Conservation (phyloP, 768 basidiomycete genomes). For the Pisolithus sp. region DNA sequence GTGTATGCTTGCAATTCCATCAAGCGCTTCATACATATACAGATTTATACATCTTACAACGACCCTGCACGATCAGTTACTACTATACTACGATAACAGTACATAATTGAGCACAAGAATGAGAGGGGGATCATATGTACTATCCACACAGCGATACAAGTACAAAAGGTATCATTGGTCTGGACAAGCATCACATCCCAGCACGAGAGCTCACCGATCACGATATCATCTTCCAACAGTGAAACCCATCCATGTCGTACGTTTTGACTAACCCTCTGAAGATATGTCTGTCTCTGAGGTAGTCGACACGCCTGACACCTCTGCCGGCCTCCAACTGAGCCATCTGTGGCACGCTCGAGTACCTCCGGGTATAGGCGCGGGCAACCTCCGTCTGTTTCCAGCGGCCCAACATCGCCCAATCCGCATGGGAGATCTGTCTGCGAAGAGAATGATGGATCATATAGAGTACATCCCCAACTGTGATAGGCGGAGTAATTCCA, state of each 20-base stretch:
- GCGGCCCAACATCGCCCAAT: slow-evolving; percentile 27
- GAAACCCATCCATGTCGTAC: slow-evolving; percentile 24
- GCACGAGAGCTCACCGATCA: background rate
- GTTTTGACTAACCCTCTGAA: slow-evolving; percentile 33
- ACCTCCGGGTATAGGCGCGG: slow-evolving; percentile 33
- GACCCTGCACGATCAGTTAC: no score
- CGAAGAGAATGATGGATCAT: slow-evolving; percentile 46
- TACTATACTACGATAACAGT: no score
- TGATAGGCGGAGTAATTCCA: slow-evolving; percentile 34
- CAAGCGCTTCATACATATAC: no score
- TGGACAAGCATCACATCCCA: no score
- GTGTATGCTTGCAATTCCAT: no score
- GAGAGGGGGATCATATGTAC: no score
- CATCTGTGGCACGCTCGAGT: slow-evolving; percentile 21
- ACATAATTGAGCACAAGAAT: no score
- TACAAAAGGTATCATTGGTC: no score
- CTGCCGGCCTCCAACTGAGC: slow-evolving; percentile 29
- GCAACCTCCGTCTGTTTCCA: slow-evolving; percentile 27
- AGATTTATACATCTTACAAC: no score
- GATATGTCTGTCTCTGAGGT: slow-evolving; percentile 26
- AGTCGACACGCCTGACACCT: slow-evolving; percentile 38
- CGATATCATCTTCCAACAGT: slow-evolving; percentile 26
- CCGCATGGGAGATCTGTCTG: slow-evolving; percentile 30
- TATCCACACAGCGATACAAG: no score
- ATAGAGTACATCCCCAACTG: slow-evolving; percentile 51